Conservation (phyloP, 2,329 filamentous ascomycete genomes). For the Ceratocystis huliohia region DNA sequence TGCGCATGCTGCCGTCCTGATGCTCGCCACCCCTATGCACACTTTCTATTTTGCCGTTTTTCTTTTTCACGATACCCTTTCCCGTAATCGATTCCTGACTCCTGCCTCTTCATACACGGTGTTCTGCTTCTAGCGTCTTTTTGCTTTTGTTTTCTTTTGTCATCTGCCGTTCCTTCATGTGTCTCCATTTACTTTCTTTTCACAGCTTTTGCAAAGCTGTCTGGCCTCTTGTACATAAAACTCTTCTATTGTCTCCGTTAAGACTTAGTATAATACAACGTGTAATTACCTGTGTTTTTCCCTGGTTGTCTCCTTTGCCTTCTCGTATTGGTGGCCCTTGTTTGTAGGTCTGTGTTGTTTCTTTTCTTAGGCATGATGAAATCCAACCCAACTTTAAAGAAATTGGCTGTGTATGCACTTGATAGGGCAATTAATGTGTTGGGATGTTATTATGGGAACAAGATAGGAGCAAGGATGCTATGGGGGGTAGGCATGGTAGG, state of each 20-base stretch:
- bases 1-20: not conserved
- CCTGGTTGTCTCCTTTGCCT: not conserved
- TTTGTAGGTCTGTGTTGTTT: not conserved
- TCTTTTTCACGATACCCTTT: not conserved
- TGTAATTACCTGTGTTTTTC: not conserved
- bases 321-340: not conserved
- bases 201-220: not conserved
- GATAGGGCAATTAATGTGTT: too few relatives aligned
- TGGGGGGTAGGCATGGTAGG: too few relatives aligned
- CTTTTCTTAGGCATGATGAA: slow-evolving; percentile 1
- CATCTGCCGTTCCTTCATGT: not conserved
- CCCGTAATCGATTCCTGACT: not conserved
- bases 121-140: not conserved
- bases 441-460: not conserved
- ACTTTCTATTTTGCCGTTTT: not conserved
- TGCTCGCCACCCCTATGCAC: not conserved
- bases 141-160: not conserved
- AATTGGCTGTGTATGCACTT: too few relatives aligned
- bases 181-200: not conserved
- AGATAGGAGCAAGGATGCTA: not conserved
- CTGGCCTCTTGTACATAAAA: too few relatives aligned
- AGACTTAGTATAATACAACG: too few relatives aligned
- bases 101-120: not conserved
- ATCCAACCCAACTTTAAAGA: not conserved
- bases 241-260: too few relatives aligned